Evolutionary conservation across 768 basidiomycete genomes (phyloP).

Genomic region (Leccinum uliginosum): DNA sequence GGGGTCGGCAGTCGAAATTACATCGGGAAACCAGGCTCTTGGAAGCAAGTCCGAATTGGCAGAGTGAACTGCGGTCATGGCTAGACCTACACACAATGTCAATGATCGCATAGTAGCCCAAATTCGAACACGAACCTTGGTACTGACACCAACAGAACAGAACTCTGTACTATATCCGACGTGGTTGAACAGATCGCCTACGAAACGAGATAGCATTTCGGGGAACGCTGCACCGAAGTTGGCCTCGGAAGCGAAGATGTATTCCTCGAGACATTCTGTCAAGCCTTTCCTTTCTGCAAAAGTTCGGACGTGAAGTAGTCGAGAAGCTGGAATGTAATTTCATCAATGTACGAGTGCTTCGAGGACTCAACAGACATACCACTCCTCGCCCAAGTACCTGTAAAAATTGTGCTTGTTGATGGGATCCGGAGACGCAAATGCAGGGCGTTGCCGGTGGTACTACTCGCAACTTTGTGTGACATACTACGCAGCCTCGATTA

Average conservation of each 20-base stretch:
- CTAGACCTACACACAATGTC: constrained; percentile 43
- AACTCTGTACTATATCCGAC: constrained; percentile 62
- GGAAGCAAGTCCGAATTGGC: constrained; percentile 15
- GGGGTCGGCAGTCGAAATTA: constrained; percentile 8
- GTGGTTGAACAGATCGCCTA: constrained; percentile 63
- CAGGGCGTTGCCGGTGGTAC: constrained; percentile 25
- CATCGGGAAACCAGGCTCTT: constrained; percentile 22
- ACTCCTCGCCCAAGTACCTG: constrained; percentile 53
- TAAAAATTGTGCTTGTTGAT: constrained; percentile 40
- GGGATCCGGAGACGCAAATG: constrained; percentile 25
- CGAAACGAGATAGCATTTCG: constrained; percentile 52
- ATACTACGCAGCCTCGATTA: constrained; percentile 40
- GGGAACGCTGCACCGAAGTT: constrained; percentile 33
- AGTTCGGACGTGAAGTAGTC: constrained; percentile 48
- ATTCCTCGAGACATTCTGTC: constrained; percentile 46
- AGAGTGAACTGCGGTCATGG: constrained; percentile 40
- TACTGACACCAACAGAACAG: constrained; percentile 50
- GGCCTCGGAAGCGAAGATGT: constrained; percentile 46
- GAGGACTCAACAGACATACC: constrained; percentile 32
- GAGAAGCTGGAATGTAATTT: constrained; percentile 38
- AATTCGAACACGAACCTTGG: constrained; percentile 43
- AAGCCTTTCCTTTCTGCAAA: constrained; percentile 36
- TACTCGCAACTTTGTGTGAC: constrained; percentile 33
- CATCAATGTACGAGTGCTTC: not conserved
- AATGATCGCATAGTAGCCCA: constrained; percentile 34